phyloP scores from a whole-genome alignment of 176 grass and related monocot species.

The Rhynchospora tenuis region DNA sequence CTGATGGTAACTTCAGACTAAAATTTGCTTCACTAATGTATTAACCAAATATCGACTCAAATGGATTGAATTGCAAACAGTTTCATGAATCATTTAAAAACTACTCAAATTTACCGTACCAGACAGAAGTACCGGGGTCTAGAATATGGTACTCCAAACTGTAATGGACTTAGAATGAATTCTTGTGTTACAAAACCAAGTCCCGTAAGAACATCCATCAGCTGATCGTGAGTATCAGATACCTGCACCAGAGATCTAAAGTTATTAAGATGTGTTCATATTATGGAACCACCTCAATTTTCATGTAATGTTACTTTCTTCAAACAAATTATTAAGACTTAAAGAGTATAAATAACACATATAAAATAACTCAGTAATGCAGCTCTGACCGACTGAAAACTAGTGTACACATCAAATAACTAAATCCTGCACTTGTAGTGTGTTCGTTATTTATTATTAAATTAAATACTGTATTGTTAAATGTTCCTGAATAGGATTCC shows the following conservation, averaged over 20 bases:
- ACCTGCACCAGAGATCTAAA: constrained; percentile 37
- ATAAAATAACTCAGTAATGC: background rate
- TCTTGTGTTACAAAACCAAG: constrained; percentile 76
- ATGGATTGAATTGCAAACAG: background rate
- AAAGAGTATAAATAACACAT: background rate
- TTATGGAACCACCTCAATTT: constrained; percentile 11
- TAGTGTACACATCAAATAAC: background rate
- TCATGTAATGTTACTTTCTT: background rate
- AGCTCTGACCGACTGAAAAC: background rate
- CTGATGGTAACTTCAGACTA: background rate
- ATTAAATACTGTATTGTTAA: background rate
- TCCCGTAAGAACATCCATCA: constrained; percentile 66
- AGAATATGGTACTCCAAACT: constrained; percentile 95
- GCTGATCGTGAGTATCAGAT: constrained; percentile 76
- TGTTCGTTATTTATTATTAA: no score
- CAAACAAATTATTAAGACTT: background rate
- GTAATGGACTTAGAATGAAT: constrained; percentile 88
- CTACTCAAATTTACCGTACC: constrained; percentile 32
- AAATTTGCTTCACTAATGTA: background rate
- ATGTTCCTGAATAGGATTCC: background rate
- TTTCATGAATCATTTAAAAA: background rate
- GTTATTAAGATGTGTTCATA: background rate
- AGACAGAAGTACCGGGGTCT: constrained; percentile 96
- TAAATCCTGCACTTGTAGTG: no score
- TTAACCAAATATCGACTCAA: background rate